phyloP scores from a whole-genome alignment of 106 monocot species.

The Allium sativum region DNA sequence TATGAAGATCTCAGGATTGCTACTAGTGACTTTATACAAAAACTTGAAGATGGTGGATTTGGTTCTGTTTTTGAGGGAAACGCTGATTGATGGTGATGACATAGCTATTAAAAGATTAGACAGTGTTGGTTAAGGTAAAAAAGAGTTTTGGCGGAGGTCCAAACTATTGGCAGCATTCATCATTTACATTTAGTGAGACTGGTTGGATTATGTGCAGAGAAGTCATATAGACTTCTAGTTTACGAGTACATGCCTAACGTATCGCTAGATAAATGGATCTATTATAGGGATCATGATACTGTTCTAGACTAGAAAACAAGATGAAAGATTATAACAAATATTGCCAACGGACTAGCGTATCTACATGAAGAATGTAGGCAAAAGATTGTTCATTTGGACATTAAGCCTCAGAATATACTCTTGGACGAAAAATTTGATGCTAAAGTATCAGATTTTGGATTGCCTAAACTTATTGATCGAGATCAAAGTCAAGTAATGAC shows the following conservation, averaged over 20 bases:
- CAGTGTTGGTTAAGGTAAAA: slow-evolving; percentile 24
- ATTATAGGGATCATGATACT: neutral
- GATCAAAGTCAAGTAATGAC: slow-evolving; percentile 15
- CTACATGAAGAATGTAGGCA: slow-evolving; percentile 23
- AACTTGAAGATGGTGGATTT: slow-evolving; percentile 8
- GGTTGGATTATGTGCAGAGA: slow-evolving; percentile 18
- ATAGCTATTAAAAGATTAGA: slow-evolving; percentile 42
- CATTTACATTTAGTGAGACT: slow-evolving; percentile 20
- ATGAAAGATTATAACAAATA: slow-evolving; percentile 9
- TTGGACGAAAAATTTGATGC: slow-evolving; percentile 18
- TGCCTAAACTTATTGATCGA: slow-evolving; percentile 14
- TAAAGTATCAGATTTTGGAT: slow-evolving; percentile 15
- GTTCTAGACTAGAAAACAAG: slow-evolving; percentile 6
- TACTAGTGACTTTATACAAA: neutral
- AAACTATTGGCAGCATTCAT: slow-evolving; percentile 20
- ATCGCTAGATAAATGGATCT: slow-evolving; percentile 33
- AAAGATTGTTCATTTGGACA: slow-evolving; percentile 13
- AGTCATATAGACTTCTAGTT: slow-evolving; percentile 15
- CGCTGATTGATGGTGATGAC: slow-evolving; percentile 16
- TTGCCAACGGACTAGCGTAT: slow-evolving; percentile 13
- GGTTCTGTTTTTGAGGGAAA: slow-evolving; percentile 51
- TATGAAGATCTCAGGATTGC: slow-evolving; percentile 18
- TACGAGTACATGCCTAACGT: slow-evolving; percentile 23
- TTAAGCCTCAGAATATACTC: slow-evolving; percentile 22
- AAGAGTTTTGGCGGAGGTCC: slow-evolving; percentile 22